Base-by-base conservation (phyloP, 805 yeast genomes). In the Candida ortonii region DNA sequence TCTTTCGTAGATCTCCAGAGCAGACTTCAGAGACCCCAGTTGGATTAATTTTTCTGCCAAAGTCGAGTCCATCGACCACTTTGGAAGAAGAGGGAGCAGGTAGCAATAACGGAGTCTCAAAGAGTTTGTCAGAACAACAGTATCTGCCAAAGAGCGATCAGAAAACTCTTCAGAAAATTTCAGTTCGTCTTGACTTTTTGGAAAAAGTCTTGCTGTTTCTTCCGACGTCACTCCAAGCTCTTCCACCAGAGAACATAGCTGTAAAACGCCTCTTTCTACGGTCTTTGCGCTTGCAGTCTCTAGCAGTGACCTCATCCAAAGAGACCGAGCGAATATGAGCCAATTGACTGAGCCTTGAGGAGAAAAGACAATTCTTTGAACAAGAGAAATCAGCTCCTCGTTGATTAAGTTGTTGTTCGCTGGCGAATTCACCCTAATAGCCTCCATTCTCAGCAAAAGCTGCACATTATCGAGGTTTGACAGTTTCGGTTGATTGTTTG, bases 251-350 rank as follows among this genome's bases (percentile, higher is more conserved):
- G 95, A 80, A 35, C 89, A 90, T 81, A 93, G 80, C 61, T 93
- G 98, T 33, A 93, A 67, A 4, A 89, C 79, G 32, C 97, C 97
- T 56, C 98, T 73, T 62, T 93, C 97, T 16, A 90, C 81, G 1
- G 97, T 90, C 54, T 84, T 80, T 1, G 95, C 78, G 46, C 78
- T 80, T 31, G 71, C 70, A 0, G 95, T 75, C 57, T 93, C 98
- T 22, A 89, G 65, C 14, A 84, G 50, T 6, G 96, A 86, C 56
- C 97, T 75, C 52, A 82, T 84, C 96, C 97, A 93, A 27, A 93
- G 64, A 0, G 95, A 84, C 43, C 89, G 70, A 2, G 89, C 76
- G 50, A 80, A 87, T 3, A 90, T 57, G 1, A 84, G 62, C 88
- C 96, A 88, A 57, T 85, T 83, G 12, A 74, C 70, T 1, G 63